Evolutionary conservation across 257 asterid species (phyloP), one percentile per base, ranked within the genome.

Genomic region (Ophiorrhiza pumila): DNA sequence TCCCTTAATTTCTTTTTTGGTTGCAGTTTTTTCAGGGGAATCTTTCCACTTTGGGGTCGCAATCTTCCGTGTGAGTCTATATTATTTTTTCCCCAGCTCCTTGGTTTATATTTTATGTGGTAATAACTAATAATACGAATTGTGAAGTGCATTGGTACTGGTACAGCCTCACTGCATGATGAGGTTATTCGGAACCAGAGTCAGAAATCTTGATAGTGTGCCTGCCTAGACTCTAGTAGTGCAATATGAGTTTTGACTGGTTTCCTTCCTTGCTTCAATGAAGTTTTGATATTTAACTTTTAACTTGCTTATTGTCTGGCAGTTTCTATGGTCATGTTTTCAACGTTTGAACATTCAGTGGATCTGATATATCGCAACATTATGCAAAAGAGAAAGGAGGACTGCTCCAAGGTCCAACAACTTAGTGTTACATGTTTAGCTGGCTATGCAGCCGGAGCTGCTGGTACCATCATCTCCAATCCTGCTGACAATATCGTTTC

Each of bases 31-130:
- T 83, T 80, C 84, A 87, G 78, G 83, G 96, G 96, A 14, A 85
- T 90, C 68, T 60, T 83, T 80, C 96, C 96, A 39, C 92, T 90
- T 32, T 90, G 96, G 92, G 90, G 95, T 37, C 95, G 92, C 71
- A 90, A 90, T 77, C 84, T 90, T 65, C 96, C 96, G 80, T 90
- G 96, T 89, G 15, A 64, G 77, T 83, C 71, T 74, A 32, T 57
- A 63, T 71, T 62, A 46, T 3, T 59, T 69, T 50, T 41, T 50
- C 5, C 4, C n/a, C 4, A 25, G 17, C 42, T 13, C 59, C 29
- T 79, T 71, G 52, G 27, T 3, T n/a, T n/a, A n/a, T n/a, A n/a
- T n/a, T n/a, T n/a, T n/a, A n/a, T n/a, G n/a, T n/a, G n/a, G n/a
- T 47, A 47, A 1, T 47, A 47, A 47, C 53, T 7, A 4, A 20